Percentiles rank a stretch among this genome's conserved stretches.
phyloP scores from a whole-genome alignment of 176 grass and related monocot species.

The Carex pumila region DNA sequence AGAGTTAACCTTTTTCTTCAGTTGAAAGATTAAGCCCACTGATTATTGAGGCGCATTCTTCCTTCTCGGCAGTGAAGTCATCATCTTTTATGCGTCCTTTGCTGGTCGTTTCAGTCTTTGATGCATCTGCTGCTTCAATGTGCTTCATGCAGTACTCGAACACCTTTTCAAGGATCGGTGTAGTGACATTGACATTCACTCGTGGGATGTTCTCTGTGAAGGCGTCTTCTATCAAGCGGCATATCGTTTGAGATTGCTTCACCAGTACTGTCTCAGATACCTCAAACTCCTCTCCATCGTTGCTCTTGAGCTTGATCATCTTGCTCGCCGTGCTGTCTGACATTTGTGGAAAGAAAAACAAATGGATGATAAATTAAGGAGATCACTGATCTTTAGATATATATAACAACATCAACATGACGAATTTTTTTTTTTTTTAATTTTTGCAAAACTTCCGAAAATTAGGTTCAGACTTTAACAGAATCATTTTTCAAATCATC shows the following conservation, averaged over 20 bases:
- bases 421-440: too few relatives aligned
- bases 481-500: too few relatives aligned
- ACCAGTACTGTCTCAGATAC: constrained; percentile 13
- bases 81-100: not conserved
- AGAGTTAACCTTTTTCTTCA: not conserved
- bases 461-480: too few relatives aligned
- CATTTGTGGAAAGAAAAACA: not conserved
- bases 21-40: not conserved
- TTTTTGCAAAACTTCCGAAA: too few relatives aligned
- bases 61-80: not conserved
- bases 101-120: not conserved
- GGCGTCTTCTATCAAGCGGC: constrained; percentile 15
- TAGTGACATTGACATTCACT: not conserved
- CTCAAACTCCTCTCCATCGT: constrained; percentile 21
- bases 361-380: too few relatives aligned
- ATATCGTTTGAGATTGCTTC: constrained; percentile 12
- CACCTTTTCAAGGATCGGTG: constrained; percentile 8
- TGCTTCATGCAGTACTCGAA: constrained; percentile 28
- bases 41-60: not conserved
- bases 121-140: not conserved
- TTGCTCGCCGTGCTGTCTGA: not conserved
- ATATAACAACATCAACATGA: too few relatives aligned
- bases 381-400: too few relatives aligned
- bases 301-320: constrained; percentile 24
- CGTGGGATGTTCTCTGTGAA: constrained; percentile 2